Evolutionary conservation across 2,329 filamentous ascomycete species (phyloP).

Genomic region (Pseudonectria foliicola): DNA sequence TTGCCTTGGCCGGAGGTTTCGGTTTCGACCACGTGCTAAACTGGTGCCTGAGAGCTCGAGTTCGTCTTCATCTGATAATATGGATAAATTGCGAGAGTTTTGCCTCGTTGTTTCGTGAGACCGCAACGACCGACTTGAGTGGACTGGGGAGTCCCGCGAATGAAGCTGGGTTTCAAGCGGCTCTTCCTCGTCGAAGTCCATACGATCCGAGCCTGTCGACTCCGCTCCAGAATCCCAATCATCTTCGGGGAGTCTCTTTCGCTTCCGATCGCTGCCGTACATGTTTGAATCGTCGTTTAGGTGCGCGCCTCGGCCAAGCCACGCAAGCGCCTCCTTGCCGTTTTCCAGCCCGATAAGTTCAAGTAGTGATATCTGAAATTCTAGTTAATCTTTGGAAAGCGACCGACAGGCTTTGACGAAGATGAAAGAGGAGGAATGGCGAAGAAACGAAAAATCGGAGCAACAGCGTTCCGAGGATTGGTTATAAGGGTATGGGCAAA

Average conservation of each 20-base stretch:
- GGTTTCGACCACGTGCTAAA: conserved; percentile 4
- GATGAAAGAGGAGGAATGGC: neutral
- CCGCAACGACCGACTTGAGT: conserved; percentile 15
- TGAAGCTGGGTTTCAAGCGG: conserved; percentile 6
- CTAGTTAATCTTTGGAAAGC: conserved; percentile 11
- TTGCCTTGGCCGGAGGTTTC: conserved; percentile 20
- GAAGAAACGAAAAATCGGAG: neutral
- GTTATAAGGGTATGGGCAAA: neutral
- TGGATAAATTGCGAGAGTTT: conserved; percentile 10
- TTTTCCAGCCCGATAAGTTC: conserved; percentile 26
- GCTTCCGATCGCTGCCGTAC: conserved; percentile 19
- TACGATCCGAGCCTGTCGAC: conserved; percentile 17
- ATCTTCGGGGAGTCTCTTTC: conserved; percentile 23
- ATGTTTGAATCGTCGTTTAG: conserved; percentile 12
- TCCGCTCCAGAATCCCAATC: conserved; percentile 23
- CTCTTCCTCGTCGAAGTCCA: conserved; percentile 22
- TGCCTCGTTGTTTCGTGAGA: conserved; percentile 19
- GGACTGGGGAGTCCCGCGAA: conserved; percentile 5
- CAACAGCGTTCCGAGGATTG: conserved; percentile 1
- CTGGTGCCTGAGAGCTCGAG: conserved; percentile 7
- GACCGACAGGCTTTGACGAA: neutral
- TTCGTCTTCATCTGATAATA: conserved; percentile 13
- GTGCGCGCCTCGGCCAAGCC: conserved; percentile 11
- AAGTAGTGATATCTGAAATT: conserved; percentile 22
- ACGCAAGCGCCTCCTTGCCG: conserved; percentile 24